Percentiles rank a stretch among this genome's conserved stretches.
Evolutionary conservation across 306 rosid species (phyloP).

Genomic region (Acacia crassicarpa): DNA sequence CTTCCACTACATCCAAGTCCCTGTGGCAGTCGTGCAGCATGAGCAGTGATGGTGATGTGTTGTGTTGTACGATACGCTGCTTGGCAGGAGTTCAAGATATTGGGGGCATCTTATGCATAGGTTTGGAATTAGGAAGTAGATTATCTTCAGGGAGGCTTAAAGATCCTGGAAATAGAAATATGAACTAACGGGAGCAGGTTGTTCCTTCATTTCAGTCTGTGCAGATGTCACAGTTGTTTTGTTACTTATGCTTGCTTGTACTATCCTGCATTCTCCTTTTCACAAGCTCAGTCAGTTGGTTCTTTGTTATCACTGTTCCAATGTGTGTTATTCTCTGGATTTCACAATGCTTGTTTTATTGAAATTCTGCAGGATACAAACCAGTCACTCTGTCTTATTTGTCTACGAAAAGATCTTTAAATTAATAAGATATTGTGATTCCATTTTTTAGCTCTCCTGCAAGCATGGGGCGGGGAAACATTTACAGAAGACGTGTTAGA

Average conservation of each 20-base stretch:
- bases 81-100: not conserved
- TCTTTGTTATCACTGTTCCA: constrained; percentile 18
- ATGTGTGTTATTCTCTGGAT: constrained; percentile 11
- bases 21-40: not conserved
- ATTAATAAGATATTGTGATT: constrained; percentile 21
- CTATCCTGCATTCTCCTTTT: not conserved
- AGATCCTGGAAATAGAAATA: constrained; percentile 11
- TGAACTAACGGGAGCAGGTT: not conserved
- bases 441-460: constrained; percentile 23
- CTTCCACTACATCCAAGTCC: not conserved
- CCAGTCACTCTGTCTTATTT: constrained; percentile 9
- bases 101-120: not conserved
- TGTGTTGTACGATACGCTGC: not conserved
- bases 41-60: not conserved
- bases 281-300: not conserved
- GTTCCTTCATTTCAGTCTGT: not conserved
- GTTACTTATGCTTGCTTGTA: constrained; percentile 18
- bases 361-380: constrained; percentile 13
- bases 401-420: constrained; percentile 14
- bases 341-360: constrained; percentile 33
- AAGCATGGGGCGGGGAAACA: constrained; percentile 53
- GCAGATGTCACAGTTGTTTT: constrained; percentile 10
- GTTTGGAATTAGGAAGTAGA: not conserved
- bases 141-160: not conserved
- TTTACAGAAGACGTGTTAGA: constrained; percentile 42